These are phyloP conservation scores for Plasmopara viticola DNA, from an alignment of 352 stramenopile genomes.

Conservation along the genomic window DNA sequence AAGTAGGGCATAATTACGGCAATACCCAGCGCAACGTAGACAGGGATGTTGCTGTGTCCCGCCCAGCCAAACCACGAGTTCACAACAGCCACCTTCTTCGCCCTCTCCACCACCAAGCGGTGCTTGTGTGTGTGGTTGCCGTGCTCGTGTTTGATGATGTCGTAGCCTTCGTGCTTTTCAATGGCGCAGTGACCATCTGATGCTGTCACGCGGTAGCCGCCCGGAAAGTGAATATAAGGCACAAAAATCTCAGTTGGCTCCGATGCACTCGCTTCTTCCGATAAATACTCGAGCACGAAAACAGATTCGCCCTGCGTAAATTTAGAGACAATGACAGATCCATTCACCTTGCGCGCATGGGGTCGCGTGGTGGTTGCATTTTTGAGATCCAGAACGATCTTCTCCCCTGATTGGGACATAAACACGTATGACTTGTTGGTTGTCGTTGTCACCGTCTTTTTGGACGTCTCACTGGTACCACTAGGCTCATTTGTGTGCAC, in stretches of 20 bases:
- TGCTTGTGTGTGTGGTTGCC: slow-evolving; percentile 25
- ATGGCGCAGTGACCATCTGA: slow-evolving; percentile 30
- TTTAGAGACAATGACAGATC: slow-evolving; percentile 39
- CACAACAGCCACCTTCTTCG: slow-evolving; percentile 9
- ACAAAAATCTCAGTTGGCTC: slow-evolving; percentile 29
- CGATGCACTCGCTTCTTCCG: slow-evolving; percentile 1
- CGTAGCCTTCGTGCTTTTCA: slow-evolving; percentile 42
- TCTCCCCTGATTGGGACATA: slow-evolving; percentile 19
- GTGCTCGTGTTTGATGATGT: slow-evolving; percentile 37
- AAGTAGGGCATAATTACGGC: slow-evolving; percentile 19
- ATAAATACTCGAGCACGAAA: slow-evolving; percentile 58
- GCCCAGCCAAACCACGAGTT: slow-evolving; percentile 10
- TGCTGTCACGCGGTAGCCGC: slow-evolving; percentile 29
- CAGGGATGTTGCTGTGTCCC: slow-evolving; percentile 24
- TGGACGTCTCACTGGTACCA: slow-evolving; percentile 6
- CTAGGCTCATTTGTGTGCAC: slow-evolving; percentile 12
- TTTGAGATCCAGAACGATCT: slow-evolving; percentile 20
- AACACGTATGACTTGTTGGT: slow-evolving; percentile 22
- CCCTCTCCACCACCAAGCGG: slow-evolving; percentile 28
- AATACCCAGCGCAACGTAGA: slow-evolving; percentile 24
- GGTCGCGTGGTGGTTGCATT: slow-evolving; percentile 32
- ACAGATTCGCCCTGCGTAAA: slow-evolving; percentile 41
- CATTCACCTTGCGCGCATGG: slow-evolving; percentile 53
- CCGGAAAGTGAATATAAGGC: slow-evolving; percentile 27
- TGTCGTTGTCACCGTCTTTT: slow-evolving; percentile 18